Evolutionary conservation across 352 stramenopile species (phyloP).

Genomic region (Aphanomyces euteiches): DNA sequence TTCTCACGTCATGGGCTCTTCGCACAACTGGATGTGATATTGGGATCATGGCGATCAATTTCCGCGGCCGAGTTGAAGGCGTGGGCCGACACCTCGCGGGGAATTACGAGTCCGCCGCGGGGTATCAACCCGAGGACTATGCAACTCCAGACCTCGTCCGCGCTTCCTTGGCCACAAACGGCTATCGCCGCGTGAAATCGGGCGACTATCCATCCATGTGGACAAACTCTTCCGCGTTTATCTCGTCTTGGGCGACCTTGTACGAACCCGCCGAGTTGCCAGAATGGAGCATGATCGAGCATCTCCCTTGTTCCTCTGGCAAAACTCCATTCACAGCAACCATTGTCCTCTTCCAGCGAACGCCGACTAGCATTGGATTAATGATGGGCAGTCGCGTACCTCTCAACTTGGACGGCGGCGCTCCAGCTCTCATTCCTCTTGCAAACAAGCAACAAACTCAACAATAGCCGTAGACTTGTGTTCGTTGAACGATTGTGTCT

Average conservation of each 20-base stretch:
- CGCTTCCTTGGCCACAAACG: background rate
- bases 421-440: no score
- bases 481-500: no score
- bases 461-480: no score
- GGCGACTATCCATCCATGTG: background rate
- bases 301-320: background rate
- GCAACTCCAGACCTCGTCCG: background rate
- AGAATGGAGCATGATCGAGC: background rate
- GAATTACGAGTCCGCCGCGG: background rate
- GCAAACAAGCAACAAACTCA: no score
- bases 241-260: background rate
- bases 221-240: background rate
- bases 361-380: background rate
- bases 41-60: constrained; percentile 1
- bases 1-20: background rate
- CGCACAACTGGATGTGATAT: background rate
- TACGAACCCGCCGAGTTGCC: background rate
- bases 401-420: no score
- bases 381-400: background rate
- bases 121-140: background rate
- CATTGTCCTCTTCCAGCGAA: background rate
- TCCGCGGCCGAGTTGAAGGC: background rate
- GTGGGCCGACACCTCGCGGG: background rate
- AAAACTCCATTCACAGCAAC: background rate
- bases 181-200: background rate